Percentiles rank a stretch among this genome's conserved stretches.
Evolutionary conservation across 257 asterid genomes (phyloP).

Genomic region (Solanum dulcamara): DNA sequence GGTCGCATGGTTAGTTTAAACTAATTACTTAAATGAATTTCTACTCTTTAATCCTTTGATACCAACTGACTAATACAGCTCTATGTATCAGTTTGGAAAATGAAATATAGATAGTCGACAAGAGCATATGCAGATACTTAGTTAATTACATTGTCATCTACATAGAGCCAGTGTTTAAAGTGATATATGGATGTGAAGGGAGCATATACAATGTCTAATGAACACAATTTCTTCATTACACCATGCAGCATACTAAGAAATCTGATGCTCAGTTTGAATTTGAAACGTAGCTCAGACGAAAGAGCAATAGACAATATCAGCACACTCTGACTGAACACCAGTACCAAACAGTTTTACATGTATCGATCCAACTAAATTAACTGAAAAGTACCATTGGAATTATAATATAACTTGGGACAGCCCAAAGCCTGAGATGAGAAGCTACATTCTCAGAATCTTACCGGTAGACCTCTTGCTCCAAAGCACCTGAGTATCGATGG

Average conservation of each 20-base stretch:
- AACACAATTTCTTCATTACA: not conserved
- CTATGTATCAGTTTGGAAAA: not conserved
- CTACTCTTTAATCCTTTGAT: not conserved
- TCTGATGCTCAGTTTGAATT: not conserved
- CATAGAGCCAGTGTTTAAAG: not conserved
- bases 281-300: not conserved
- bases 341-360: not conserved
- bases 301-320: not conserved
- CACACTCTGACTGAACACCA: not conserved
- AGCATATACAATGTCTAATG: not conserved
- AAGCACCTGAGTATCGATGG: constrained; percentile 64
- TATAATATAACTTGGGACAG: not conserved
- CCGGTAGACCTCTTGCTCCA: constrained; percentile 55
- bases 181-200: not conserved
- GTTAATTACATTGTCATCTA: not conserved
- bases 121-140: not conserved
- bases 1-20: not conserved
- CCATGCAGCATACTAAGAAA: not conserved
- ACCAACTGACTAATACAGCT: not conserved
- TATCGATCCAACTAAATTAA: not conserved
- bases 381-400: not conserved
- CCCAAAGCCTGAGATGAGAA: not conserved
- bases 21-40: not conserved
- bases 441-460: constrained; percentile 9
- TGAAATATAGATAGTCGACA: not conserved